Base-by-base conservation (phyloP, 2,329 filamentous ascomycete species). In the Fulvia fulva region DNA sequence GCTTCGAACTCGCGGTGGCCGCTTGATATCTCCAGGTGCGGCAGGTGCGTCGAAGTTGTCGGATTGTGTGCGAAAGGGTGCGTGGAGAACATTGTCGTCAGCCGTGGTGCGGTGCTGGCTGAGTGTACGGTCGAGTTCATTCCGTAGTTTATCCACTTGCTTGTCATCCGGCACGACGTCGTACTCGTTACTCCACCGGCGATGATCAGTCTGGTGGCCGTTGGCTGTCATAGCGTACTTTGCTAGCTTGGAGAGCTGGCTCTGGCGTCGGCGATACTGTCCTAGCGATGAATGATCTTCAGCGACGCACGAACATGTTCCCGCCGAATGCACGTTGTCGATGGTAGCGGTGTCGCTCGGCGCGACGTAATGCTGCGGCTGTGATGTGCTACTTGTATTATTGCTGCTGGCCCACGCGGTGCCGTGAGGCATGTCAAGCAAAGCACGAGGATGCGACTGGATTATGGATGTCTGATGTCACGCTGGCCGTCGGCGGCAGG, bases 191-290 rank as follows among this genome's bases (percentile, higher is more conserved):
- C 62, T 62, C 55, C 56, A 61, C 25, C 60, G 61, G 30, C 56
- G 57, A 56, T 59, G 34, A 28, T 53, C 47, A 59, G 61, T 53
- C 61, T 60, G 49, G 55, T 61, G 62, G 50, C 51, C 63, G 58
- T 62, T 71, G 56, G 66, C 59, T 45, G 66, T 62, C 65, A 72
- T 72, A 41, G 63, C 66, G 55, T 64, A 60, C 55, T 67, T 69
- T 25, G 66, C 68, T 53, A 71, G 62, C 47, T 59, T 62, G 7
- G 65, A 67, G 45, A 70, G 71, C 54, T 70, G 65, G 51, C 67
- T 70, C 51, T 74, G 71, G 43, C 72, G 64, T 14, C 70, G 65
- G 26, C 70, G 70, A 53, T 65, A 70, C 43, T 63, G 61, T 44
- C 70, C 69, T 16, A 71, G 63, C 21, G 55, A 51, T n/a, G 66